phyloP scores from a whole-genome alignment of 1,139 yeast species.

The Yueomyces sp. region DNA sequence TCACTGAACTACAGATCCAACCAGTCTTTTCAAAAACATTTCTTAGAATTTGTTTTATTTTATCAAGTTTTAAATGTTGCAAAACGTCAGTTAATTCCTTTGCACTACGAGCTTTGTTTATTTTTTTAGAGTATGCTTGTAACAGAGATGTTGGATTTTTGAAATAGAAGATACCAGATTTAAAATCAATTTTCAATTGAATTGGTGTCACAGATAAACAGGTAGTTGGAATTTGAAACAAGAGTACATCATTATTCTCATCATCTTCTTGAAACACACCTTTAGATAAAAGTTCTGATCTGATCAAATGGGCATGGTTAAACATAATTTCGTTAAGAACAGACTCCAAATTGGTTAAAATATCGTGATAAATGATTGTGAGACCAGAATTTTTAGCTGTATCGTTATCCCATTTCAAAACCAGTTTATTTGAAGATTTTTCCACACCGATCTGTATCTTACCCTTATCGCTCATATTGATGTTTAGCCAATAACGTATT shows the following conservation, averaged over 20 bases:
- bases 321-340: conserved; percentile 25
- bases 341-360: conserved; percentile 25
- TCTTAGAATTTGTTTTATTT: conserved; percentile 38
- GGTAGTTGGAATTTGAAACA: conserved; percentile 24
- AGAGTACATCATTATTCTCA: conserved; percentile 17
- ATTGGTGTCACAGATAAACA: conserved; percentile 26
- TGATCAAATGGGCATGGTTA: conserved; percentile 22
- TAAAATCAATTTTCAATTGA: conserved; percentile 27
- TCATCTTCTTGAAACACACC: conserved; percentile 22
- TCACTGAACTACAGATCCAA: conserved; percentile 51
- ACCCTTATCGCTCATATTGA: conserved; percentile 35
- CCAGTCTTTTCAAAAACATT: conserved; percentile 49
- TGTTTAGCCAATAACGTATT: conserved; percentile 58
- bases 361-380: conserved; percentile 19
- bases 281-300: conserved; percentile 17
- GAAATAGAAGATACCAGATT: conserved; percentile 36
- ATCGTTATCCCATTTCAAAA: conserved; percentile 46
- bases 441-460: conserved; percentile 58
- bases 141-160: conserved; percentile 34
- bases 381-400: conserved; percentile 16
- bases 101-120: conserved; percentile 27
- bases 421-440: conserved; percentile 33
- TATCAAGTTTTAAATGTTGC: conserved; percentile 40
- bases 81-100: conserved; percentile 22
- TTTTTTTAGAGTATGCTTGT: conserved; percentile 26